phyloP scores from a whole-genome alignment of 108 stramenopile genomes.

The Nitzschia palea region DNA sequence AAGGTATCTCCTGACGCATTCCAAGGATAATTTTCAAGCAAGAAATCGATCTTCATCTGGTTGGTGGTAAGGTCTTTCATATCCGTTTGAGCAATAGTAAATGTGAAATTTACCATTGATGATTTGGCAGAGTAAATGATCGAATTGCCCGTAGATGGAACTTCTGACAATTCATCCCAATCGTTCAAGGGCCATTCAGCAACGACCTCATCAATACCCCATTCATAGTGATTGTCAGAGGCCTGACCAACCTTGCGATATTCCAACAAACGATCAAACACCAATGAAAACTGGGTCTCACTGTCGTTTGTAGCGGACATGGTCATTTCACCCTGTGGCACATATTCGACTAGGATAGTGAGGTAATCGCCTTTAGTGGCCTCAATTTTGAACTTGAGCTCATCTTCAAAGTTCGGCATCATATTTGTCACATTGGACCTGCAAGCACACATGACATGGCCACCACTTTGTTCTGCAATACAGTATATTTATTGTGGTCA shows the following conservation, averaged over 20 bases:
- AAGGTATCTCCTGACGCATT: constrained; percentile 4
- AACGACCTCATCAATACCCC: constrained; percentile 15
- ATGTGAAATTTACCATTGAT: constrained; percentile 2
- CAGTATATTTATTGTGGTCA: neutral
- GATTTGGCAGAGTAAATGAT: neutral
- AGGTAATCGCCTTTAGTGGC: neutral
- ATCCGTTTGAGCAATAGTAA: constrained; percentile 19
- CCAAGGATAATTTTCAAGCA: constrained; percentile 28
- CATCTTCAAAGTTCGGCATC: neutral
- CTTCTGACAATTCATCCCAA: neutral
- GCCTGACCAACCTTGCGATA: constrained; percentile 14
- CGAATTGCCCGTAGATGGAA: neutral
- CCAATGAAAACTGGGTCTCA: constrained; percentile 19
- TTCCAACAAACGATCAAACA: constrained; percentile 31
- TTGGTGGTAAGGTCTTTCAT: constrained; percentile 16
- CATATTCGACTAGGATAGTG: constrained; percentile 8
- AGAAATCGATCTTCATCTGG: constrained; percentile 41
- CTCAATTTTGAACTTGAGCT: constrained; percentile 8
- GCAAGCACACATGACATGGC: constrained; percentile 11
- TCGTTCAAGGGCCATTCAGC: neutral
- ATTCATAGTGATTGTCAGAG: constrained; percentile 12
- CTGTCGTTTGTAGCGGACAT: neutral
- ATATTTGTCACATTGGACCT: neutral
- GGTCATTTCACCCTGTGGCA: neutral
- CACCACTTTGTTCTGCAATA: neutral